Evolutionary conservation across 78 protist genomes (phyloP), one percentile per base, ranked within the genome.

Genomic region (Dictyostelium citrinum): DNA sequence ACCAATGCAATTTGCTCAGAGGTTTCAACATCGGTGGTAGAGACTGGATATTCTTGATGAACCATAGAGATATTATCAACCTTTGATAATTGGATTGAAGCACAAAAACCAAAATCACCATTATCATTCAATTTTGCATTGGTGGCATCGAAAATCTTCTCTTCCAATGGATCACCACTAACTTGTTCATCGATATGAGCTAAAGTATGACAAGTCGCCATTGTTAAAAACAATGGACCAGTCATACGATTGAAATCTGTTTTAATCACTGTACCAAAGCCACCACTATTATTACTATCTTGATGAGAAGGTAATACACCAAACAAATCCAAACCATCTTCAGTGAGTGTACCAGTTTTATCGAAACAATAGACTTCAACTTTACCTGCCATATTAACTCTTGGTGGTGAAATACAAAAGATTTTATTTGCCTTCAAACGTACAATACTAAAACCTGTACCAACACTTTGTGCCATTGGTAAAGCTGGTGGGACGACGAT

Each of bases 311-410:
- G 95, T 8, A 78, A 49, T 9, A 90, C 91, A 61, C 97, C 97
- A 37, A 79, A 39, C 37, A 98, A 82, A 60, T 96, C 96, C 1
- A 98, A 90, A n/a, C 97, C 98, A 31, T 98, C 99, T 49, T 96
- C 98, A 0, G 99, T 98, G 16, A 97, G 95, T 0, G 99, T 98
- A 33, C 99, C 99, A n/a, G 99, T 98, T 82, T 97, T 98, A 84
- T 97, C 99, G 68, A 97, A 97, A 58, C 96, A 91, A 70, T 95
- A 90, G 41, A 95, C 75, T 20, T 83, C 67, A 43, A 97, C 27
- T 46, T 97, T 90, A 37, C 98, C 99, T 51, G 96, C 81, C 68
- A 95, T 97, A 68, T 88, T 93, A 35, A 96, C 90, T 24, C 98
- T 64, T 81, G 90, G 95, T 22, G 98, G 98, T 24, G 83, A 43